phyloP scores from a whole-genome alignment of 208 protist species.

The Acanthamoeba quina region DNA sequence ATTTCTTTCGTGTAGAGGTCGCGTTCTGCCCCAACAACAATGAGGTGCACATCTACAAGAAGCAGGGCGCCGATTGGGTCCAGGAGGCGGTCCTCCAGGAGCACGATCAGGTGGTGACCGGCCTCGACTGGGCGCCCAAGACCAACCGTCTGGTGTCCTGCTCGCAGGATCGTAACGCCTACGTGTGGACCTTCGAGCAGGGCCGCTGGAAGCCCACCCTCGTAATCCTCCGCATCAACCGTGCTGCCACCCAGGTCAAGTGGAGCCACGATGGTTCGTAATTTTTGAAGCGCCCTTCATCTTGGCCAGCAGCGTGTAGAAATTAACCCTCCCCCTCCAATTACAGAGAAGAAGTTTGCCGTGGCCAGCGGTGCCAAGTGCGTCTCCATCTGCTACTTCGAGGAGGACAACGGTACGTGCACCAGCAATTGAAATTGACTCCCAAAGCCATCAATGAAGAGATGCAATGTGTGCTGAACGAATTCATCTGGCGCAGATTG shows the following conservation, averaged over 20 bases:
- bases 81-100: slow-evolving; percentile 78
- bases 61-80: slow-evolving; percentile 78
- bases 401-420: slow-evolving; percentile 88
- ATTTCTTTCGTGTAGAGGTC: slow-evolving; percentile 77
- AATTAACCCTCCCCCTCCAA: not conserved
- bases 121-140: slow-evolving; percentile 93
- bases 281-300: not conserved
- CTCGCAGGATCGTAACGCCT: slow-evolving; percentile 95
- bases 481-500: slow-evolving; percentile 86
- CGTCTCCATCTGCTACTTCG: slow-evolving; percentile 95
- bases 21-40: slow-evolving; percentile 92
- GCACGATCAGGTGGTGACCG: slow-evolving; percentile 92
- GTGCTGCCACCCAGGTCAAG: slow-evolving; percentile 90
- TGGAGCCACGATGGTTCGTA: slow-evolving; percentile 88
- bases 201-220: slow-evolving; percentile 92
- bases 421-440: not conserved
- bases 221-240: slow-evolving; percentile 93
- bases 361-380: slow-evolving; percentile 91
- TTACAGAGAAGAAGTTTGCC: slow-evolving; percentile 93
- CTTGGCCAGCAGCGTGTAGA: too few species aligned
- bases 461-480: not conserved
- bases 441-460: not conserved
- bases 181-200: slow-evolving; percentile 92
- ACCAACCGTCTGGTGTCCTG: slow-evolving; percentile 94
- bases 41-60: slow-evolving; percentile 92